Conservation (phyloP, 805 yeast species). For the Metschnikowia continentalis region DNA sequence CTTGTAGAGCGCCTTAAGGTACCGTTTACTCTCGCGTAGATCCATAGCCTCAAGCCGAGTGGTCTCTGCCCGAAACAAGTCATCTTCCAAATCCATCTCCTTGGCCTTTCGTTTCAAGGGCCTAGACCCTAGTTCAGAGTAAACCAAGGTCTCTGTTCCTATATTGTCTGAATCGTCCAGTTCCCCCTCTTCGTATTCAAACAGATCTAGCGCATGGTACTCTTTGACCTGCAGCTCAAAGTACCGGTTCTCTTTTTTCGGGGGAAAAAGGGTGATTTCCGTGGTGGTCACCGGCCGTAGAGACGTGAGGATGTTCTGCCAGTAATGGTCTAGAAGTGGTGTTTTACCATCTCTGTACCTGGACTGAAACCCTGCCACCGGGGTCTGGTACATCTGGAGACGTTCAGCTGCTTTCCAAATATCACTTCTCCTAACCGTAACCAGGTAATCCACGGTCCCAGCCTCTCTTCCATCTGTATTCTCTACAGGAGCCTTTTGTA, state of each 20-base stretch:
- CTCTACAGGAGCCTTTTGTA: slow-evolving; percentile 7
- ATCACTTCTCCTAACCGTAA: slow-evolving; percentile 9
- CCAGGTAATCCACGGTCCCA: background rate
- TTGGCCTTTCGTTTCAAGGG: background rate
- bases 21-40: background rate
- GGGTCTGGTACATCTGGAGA: slow-evolving; percentile 15
- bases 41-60: slow-evolving; percentile 4
- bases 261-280: background rate
- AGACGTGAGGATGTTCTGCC: slow-evolving; percentile 5
- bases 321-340: slow-evolving; percentile 10
- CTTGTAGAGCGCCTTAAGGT: background rate
- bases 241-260: background rate
- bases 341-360: slow-evolving; percentile 10
- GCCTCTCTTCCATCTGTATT: background rate
- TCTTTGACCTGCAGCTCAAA: background rate
- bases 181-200: background rate
- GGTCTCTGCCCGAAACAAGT: slow-evolving; percentile 2
- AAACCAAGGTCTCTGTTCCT: background rate
- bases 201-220: background rate
- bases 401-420: slow-evolving; percentile 10
- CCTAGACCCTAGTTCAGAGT: background rate
- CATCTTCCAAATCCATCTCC: background rate
- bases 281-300: background rate
- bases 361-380: slow-evolving; percentile 10
- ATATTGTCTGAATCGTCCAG: too few relatives aligned